phyloP scores from a whole-genome alignment of 2,329 filamentous ascomycete genomes.

The Trichoderma sp. region DNA sequence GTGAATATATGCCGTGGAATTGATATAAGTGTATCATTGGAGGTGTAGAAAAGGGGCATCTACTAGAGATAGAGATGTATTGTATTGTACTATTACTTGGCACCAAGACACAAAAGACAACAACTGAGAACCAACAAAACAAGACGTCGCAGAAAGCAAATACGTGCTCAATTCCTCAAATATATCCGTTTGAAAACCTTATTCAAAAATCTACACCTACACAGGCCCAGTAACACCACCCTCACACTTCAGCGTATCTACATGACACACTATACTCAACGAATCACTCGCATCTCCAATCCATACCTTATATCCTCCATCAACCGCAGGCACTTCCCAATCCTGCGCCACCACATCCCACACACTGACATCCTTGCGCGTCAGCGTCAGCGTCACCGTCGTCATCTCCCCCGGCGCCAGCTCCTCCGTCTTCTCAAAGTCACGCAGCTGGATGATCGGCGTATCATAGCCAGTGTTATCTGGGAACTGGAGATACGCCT shows the following conservation, averaged over 20 bases:
- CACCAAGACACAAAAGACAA: neutral
- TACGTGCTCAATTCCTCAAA: neutral
- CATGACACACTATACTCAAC: slow-evolving; percentile 31
- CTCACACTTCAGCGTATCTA: slow-evolving; percentile 31
- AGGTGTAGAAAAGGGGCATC: neutral
- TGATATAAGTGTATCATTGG: neutral
- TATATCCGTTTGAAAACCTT: neutral
- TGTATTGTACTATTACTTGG: slow-evolving; percentile 16
- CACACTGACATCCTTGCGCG: slow-evolving; percentile 67
- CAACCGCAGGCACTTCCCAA: slow-evolving; percentile 53
- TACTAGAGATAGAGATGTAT: slow-evolving; percentile 1
- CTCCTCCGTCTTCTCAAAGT: slow-evolving; percentile 64
- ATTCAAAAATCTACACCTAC: neutral
- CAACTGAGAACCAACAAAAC: neutral
- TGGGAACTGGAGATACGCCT: slow-evolving; percentile 47
- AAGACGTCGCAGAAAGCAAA: neutral
- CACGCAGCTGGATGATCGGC: slow-evolving; percentile 63
- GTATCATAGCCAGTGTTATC: slow-evolving; percentile 51
- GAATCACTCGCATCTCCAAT: slow-evolving; percentile 39
- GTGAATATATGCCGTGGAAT: neutral
- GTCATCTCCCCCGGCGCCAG: slow-evolving; percentile 52
- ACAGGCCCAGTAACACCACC: slow-evolving; percentile 23
- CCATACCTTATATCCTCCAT: slow-evolving; percentile 40
- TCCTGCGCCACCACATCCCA: slow-evolving; percentile 68
- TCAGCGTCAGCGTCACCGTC: slow-evolving; percentile 57